Conservation (phyloP, 2,329 filamentous ascomycete genomes). For the Aspergillus quadrilineatus region DNA sequence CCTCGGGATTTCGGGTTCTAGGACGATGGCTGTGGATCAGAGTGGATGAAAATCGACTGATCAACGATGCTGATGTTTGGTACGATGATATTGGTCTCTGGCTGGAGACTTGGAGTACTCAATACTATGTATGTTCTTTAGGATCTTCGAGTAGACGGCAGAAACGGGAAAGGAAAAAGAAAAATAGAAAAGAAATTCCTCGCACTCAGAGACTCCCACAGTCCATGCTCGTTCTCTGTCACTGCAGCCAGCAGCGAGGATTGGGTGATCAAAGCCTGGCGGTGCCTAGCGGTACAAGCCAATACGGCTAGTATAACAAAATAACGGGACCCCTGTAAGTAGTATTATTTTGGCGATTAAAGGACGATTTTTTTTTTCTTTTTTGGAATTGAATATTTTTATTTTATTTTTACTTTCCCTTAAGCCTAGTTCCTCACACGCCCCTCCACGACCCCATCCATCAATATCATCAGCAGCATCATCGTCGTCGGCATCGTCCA, state of each 20-base stretch:
- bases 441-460: constrained; percentile 11
- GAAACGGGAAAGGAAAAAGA: no score
- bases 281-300: constrained; percentile 13
- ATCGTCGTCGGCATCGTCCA: constrained; percentile 21
- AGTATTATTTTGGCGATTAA: not conserved
- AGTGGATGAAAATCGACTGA: not conserved
- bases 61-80: not conserved
- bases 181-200: not conserved
- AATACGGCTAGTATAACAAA: constrained; percentile 6
- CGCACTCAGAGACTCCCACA: not conserved
- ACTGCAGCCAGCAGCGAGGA: not conserved
- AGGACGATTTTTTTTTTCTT: not conserved
- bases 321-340: not conserved
- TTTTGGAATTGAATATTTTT: constrained; percentile 11
- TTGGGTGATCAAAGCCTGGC: constrained; percentile 16
- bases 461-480: constrained; percentile 16
- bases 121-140: not conserved
- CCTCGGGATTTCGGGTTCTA: not conserved
- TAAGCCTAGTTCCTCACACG: constrained; percentile 10
- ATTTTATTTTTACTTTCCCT: constrained; percentile 10
- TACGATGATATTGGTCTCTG: not conserved
- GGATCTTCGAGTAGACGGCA: not conserved
- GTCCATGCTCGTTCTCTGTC: not conserved
- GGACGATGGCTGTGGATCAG: not conserved
- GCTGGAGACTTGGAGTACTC: no score